phyloP scores from a whole-genome alignment of 2,329 filamentous ascomycete species.

The Colletotrichum sojae region DNA sequence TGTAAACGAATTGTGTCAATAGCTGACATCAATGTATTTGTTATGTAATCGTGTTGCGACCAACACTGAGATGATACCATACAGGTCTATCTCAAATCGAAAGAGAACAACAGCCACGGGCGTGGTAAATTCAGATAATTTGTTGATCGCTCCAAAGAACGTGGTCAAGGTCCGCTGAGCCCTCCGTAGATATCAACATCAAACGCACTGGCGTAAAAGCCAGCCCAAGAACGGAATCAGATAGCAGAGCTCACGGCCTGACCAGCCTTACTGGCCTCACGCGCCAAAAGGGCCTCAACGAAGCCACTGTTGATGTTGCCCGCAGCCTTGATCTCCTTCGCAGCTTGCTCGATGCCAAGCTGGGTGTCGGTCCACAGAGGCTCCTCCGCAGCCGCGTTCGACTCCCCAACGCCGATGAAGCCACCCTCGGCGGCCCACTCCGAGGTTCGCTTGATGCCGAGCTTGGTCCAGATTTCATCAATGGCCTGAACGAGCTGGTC shows the following conservation, averaged over 20 bases:
- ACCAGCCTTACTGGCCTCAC: slow-evolving; percentile 58
- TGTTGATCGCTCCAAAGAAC: slow-evolving; percentile 50
- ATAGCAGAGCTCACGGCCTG: slow-evolving; percentile 49
- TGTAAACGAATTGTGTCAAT: slow-evolving; percentile 19
- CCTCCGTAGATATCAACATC: slow-evolving; percentile 37
- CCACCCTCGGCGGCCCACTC: slow-evolving; percentile 94
- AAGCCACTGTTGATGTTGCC: slow-evolving; percentile 56
- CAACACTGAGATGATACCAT: slow-evolving; percentile 37
- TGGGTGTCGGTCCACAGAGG: slow-evolving; percentile 96
- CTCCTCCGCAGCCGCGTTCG: slow-evolving; percentile 70
- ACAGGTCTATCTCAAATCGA: slow-evolving; percentile 32
- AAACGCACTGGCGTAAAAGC: slow-evolving; percentile 4
- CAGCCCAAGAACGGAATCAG: slow-evolving; percentile 33
- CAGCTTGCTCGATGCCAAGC: slow-evolving; percentile 80
- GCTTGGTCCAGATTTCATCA: slow-evolving; percentile 88
- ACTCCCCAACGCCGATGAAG: slow-evolving; percentile 92
- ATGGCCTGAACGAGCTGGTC: slow-evolving; percentile 88
- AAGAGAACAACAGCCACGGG: slow-evolving; percentile 33
- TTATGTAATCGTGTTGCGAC: slow-evolving; percentile 37
- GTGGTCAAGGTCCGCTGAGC: slow-evolving; percentile 43
- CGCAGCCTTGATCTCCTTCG: slow-evolving; percentile 71
- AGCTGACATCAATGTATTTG: slow-evolving; percentile 27
- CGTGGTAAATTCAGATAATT: slow-evolving; percentile 17
- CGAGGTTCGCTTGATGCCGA: slow-evolving; percentile 92
- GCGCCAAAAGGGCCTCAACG: slow-evolving; percentile 72